Conservation (phyloP, 1,284 basidiomycete genomes). For the Flammula alnicola region DNA sequence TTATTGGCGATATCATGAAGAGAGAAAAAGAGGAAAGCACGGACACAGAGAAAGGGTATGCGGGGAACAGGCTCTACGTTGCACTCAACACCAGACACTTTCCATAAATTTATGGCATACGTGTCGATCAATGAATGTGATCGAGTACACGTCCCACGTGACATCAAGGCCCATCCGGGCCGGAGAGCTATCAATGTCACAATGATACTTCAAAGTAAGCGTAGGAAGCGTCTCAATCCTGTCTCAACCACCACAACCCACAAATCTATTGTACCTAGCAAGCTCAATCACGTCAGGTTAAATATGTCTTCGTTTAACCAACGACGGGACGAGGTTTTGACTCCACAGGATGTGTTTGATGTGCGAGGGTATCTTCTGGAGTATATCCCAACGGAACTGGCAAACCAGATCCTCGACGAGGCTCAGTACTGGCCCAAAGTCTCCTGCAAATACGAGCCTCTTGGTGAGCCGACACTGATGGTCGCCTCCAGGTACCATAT, state of each 20-base stretch:
- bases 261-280: neutral
- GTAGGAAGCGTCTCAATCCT: no score
- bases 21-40: constrained; percentile 23
- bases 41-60: constrained; percentile 27
- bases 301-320: neutral
- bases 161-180: neutral
- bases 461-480: neutral
- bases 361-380: constrained; percentile 2
- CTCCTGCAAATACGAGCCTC: neutral
- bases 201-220: no score
- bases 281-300: neutral
- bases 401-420: constrained; percentile 23
- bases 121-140: constrained; percentile 26
- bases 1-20: constrained; percentile 38
- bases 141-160: constrained; percentile 8
- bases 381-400: constrained; percentile 25
- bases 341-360: constrained; percentile 7
- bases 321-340: neutral
- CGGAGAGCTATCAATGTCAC: no score
- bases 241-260: no score
- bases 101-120: constrained; percentile 27
- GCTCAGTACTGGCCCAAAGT: constrained; percentile 26
- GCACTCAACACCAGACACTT: constrained; percentile 6
- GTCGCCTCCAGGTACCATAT: neutral
- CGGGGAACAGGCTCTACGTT: constrained; percentile 19